These are phyloP conservation scores for Vigna trinervia DNA, from an alignment of 306 rosid species.

Conservation along the genomic window DNA sequence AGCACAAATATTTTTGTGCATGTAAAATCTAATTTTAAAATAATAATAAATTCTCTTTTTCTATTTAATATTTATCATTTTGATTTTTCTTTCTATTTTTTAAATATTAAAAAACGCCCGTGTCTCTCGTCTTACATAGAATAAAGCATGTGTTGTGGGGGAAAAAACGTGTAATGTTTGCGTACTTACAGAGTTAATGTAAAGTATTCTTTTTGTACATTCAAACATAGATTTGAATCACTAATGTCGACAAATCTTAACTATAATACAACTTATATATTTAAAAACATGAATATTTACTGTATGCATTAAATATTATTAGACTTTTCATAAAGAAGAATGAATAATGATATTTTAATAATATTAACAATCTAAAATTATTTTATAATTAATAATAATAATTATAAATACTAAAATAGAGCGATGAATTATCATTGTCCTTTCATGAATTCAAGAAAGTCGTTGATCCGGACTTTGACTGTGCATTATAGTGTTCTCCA, in stretches of 20 bases:
- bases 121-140: too few species aligned
- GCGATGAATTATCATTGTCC: too few species aligned
- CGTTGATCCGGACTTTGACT: neutral
- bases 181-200: neutral
- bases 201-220: neutral
- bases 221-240: too few species aligned
- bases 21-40: too few species aligned
- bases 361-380: too few species aligned
- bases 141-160: neutral
- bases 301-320: neutral
- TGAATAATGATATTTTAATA: too few species aligned
- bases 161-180: neutral
- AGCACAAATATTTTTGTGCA: too few species aligned
- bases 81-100: too few species aligned
- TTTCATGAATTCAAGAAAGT: neutral
- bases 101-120: neutral
- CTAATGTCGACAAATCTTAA: neutral
- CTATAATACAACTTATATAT: too few species aligned
- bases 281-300: neutral
- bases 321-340: neutral
- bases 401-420: too few species aligned
- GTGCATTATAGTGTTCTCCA: neutral
- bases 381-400: too few species aligned
- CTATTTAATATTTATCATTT: too few species aligned
- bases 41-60: neutral